Evolutionary conservation across 192 early-diverging fungal genomes (phyloP), one percentile per base, ranked within the genome.

Genomic region (Gaertneriomyces sp.): DNA sequence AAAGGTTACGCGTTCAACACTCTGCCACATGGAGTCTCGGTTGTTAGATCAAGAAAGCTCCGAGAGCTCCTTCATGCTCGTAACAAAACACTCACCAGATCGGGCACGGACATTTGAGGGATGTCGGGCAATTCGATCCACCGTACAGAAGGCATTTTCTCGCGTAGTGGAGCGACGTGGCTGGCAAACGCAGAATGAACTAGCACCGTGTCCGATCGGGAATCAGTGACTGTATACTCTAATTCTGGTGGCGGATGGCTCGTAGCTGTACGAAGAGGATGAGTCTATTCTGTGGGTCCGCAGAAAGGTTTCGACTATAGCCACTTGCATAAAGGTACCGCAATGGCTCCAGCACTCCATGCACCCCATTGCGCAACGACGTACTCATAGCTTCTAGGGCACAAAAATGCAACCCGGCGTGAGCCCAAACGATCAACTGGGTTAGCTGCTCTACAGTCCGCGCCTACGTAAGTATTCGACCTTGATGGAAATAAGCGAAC

Each of bases 271-370:
- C 10, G 46, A 4, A 45, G 71, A 20, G 12, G 62, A 19, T n/a
- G 20, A 17, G 3, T 6, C 6, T 11, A 39, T 25, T 5, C 54
- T 25, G 20, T n/a, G 4, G 33, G 0, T 56, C 12, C 39, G 14
- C 5, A 25, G 54, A 16, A 56, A 56, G 54, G 17, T 14, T 4
- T 56, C 54, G 54, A 56, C 14, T 5, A 25, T 56, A 44, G 58
- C 17, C 11, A 72, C 67, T 58, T 69, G 80, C 87, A 85, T 38
- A 95, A 72, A 20, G 93, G 93, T 38, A 95, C 91, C 4, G 87
- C 88, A 6, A 91, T 81, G n/a, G 86, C 90, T 20, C 89, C 89
- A 5, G 85, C 80, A 5, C 83, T 85, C 90, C 90, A 95, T 39
- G 55, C 52, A 33, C 55, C 58, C 65, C 69, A 73, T 42, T 72